phyloP scores from a whole-genome alignment of 192 early-diverging fungal species.

The Oehlia diaphana region DNA sequence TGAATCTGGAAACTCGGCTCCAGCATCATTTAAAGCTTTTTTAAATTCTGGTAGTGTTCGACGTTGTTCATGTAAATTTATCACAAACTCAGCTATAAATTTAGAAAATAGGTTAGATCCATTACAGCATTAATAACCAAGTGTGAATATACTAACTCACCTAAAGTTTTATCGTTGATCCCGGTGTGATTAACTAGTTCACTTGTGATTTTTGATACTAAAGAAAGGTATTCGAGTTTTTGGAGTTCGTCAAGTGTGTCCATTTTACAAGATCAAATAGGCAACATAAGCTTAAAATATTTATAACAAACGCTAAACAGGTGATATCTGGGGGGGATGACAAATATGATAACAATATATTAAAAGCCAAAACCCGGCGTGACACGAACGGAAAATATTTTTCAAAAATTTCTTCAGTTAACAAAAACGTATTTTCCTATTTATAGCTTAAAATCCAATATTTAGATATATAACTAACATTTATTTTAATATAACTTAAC shows the following conservation, averaged over 20 bases:
- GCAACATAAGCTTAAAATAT: too few species aligned
- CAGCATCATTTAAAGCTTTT: constrained; percentile 61
- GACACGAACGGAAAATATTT: too few species aligned
- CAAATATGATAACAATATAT: too few species aligned
- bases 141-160: constrained; percentile 29
- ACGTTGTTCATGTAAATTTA: constrained; percentile 78
- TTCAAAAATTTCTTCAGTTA: too few species aligned
- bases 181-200: constrained; percentile 93
- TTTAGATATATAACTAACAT: too few species aligned
- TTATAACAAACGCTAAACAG: too few species aligned
- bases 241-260: constrained; percentile 57
- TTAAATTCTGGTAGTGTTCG: constrained; percentile 67
- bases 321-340: too few species aligned
- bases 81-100: constrained; percentile 84
- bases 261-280: not conserved
- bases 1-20: constrained; percentile 80
- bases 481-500: too few species aligned
- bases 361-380: too few species aligned
- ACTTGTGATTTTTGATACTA: constrained; percentile 86
- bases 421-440: too few species aligned
- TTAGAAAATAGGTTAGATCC: not conserved
- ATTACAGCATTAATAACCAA: not conserved
- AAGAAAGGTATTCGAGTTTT: constrained; percentile 83
- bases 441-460: too few species aligned
- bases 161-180: constrained; percentile 80